phyloP scores from a whole-genome alignment of 768 basidiomycete species.

The Agrocybe chaxingu region DNA sequence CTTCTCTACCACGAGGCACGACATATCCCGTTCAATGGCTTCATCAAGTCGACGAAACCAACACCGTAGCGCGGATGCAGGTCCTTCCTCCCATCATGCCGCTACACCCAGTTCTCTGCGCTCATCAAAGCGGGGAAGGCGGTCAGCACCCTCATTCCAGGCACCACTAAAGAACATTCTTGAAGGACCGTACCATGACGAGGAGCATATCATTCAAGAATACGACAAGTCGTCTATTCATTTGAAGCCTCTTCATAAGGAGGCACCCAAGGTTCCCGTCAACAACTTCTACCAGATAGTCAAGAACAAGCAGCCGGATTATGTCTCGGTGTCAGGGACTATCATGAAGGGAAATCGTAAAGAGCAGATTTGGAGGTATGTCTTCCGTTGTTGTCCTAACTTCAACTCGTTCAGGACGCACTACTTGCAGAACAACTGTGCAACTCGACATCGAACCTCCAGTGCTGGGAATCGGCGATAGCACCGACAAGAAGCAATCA shows the following conservation, averaged over 20 bases:
- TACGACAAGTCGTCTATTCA: constrained; percentile 27
- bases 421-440: constrained; percentile 35
- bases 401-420: neutral
- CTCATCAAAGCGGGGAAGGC: constrained; percentile 10
- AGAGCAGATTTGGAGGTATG: constrained; percentile 43
- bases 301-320: constrained; percentile 25
- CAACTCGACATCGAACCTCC: constrained; percentile 33
- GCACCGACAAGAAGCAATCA: constrained; percentile 55
- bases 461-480: constrained; percentile 64
- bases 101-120: constrained; percentile 3
- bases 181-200: constrained; percentile 32
- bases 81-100: constrained; percentile 11
- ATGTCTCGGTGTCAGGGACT: constrained; percentile 28
- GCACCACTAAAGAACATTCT: constrained; percentile 14
- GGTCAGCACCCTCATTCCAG: neutral
- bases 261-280: constrained; percentile 37
- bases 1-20: constrained; percentile 13
- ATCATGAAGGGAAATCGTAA: constrained; percentile 18
- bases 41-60: constrained; percentile 20
- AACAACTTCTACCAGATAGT: constrained; percentile 34
- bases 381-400: constrained; percentile 2
- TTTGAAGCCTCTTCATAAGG: constrained; percentile 28
- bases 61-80: constrained; percentile 12
- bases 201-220: constrained; percentile 28
- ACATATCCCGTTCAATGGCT: constrained; percentile 8